Conservation (phyloP, 2,329 filamentous ascomycete genomes). For the Plenodomus lindquistii region DNA sequence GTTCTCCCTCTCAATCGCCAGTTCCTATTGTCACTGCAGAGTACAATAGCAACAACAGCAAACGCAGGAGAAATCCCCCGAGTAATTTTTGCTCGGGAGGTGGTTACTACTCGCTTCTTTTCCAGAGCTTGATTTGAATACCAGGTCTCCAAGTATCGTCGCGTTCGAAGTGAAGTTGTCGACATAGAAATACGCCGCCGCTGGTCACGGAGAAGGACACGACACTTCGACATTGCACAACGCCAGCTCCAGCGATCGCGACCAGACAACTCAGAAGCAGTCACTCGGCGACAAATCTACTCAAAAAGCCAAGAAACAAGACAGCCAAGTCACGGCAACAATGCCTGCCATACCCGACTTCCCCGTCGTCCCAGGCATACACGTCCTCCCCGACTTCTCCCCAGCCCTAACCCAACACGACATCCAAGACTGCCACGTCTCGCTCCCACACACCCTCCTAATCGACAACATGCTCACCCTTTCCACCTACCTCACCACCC, state of each 20-base stretch:
- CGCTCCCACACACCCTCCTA: slow-evolving; percentile 16
- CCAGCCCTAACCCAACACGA: slow-evolving; percentile 18
- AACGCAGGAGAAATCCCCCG: slow-evolving; percentile 6
- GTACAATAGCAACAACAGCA: slow-evolving; percentile 11
- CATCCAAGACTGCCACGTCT: slow-evolving; percentile 7
- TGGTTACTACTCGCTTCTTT: slow-evolving; percentile 13
- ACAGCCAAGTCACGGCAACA: not conserved
- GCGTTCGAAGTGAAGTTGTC: too few relatives aligned
- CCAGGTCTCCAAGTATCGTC: too few relatives aligned
- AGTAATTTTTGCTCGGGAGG: slow-evolving; percentile 2
- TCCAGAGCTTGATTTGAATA: too few relatives aligned
- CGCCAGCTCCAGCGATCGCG: too few relatives aligned
- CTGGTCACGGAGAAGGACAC: too few relatives aligned
- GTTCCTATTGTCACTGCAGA: not conserved
- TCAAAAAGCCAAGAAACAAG: too few relatives aligned
- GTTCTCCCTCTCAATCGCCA: not conserved
- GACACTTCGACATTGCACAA: too few relatives aligned
- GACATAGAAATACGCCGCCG: too few relatives aligned
- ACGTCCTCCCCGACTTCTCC: slow-evolving; percentile 7
- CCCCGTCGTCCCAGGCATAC: not conserved
- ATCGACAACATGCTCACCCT: slow-evolving; percentile 24
- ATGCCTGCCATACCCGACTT: not conserved
- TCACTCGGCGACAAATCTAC: too few relatives aligned
- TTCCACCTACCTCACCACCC: slow-evolving; percentile 12
- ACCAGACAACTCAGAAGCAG: too few relatives aligned